phyloP scores from a whole-genome alignment of 2,329 filamentous ascomycete genomes.

The Fusarium illudens region DNA sequence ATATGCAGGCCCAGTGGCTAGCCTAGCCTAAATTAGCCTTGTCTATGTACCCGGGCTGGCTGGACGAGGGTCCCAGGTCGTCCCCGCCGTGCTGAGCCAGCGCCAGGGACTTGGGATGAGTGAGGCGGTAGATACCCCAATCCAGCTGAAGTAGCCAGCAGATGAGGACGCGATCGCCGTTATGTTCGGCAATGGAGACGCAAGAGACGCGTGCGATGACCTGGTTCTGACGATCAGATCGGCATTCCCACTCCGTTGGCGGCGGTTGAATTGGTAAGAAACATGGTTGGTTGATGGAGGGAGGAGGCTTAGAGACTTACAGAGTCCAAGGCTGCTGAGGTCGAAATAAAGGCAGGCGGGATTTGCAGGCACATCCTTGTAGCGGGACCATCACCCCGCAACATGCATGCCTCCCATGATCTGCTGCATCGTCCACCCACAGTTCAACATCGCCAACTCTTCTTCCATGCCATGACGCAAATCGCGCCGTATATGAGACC shows the following conservation, averaged over 20 bases:
- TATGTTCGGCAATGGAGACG: neutral
- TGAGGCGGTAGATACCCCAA: neutral
- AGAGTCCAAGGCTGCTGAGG: neutral
- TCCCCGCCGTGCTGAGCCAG: neutral
- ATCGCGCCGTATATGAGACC: neutral
- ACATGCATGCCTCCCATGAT: neutral
- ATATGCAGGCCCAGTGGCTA: neutral
- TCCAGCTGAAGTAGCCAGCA: neutral
- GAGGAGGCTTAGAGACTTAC: neutral
- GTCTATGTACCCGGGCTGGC: neutral
- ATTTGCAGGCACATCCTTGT: neutral
- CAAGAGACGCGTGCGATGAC: neutral
- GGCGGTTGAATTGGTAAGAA: neutral
- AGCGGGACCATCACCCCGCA: neutral
- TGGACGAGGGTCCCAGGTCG: neutral
- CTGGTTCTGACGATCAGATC: slow-evolving; percentile 2
- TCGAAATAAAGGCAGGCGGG: neutral
- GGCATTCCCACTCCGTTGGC: neutral
- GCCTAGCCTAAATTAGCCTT: neutral
- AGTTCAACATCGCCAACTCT: neutral
- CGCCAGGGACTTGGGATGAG: slow-evolving; percentile 13
- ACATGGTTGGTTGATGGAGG: neutral
- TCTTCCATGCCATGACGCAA: neutral
- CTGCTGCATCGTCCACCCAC: neutral
- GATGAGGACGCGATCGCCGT: neutral